Conservation (phyloP, 257 asterid species). For the Solanum piurae region DNA sequence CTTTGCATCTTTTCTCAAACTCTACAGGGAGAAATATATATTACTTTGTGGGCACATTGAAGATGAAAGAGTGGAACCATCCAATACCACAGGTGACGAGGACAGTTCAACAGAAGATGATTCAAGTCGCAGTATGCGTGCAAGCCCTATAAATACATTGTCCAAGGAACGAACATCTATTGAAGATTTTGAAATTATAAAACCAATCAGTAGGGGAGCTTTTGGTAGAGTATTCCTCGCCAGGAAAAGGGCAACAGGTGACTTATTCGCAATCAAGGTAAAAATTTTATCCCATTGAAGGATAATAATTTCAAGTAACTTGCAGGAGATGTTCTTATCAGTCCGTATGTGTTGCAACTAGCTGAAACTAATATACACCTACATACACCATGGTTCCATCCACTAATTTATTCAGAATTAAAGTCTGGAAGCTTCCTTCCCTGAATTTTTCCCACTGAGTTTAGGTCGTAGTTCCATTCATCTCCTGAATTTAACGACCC, state of each 20-base stretch:
- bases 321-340: background rate
- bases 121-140: constrained; percentile 68
- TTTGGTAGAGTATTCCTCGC: constrained; percentile 95
- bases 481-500: background rate
- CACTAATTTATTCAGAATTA: background rate
- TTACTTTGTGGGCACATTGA: constrained; percentile 81
- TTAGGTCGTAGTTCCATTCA: background rate
- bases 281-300: background rate
- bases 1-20: constrained; percentile 6
- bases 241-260: constrained; percentile 93
- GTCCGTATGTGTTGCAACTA: background rate
- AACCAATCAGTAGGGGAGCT: constrained; percentile 98
- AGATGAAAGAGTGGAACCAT: constrained; percentile 54
- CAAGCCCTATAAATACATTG: constrained; percentile 82
- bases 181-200: constrained; percentile 95
- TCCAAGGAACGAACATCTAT: constrained; percentile 90
- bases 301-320: background rate
- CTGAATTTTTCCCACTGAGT: background rate
- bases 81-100: constrained; percentile 41
- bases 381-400: background rate
- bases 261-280: constrained; percentile 96
- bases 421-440: background rate
- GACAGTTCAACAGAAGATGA: constrained; percentile 80
- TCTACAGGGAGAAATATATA: constrained; percentile 89
- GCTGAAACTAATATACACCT: background rate